Evolutionary conservation across 441 rosid genomes (phyloP).

Genomic region (Isatis lusitanica): DNA sequence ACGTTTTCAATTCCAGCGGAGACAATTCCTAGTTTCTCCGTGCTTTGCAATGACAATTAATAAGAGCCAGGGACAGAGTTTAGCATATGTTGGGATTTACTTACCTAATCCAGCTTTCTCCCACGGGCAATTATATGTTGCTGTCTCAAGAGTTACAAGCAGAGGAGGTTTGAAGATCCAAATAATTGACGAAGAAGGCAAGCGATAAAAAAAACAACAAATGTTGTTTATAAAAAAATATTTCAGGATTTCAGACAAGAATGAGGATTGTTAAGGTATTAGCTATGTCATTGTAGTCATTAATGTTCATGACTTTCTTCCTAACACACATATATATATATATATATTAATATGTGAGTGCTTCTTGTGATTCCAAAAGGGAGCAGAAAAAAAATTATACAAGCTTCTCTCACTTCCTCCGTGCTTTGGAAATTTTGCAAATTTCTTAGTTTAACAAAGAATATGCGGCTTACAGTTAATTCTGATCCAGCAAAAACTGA

Average conservation of each 20-base stretch:
- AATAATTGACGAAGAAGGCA: neutral
- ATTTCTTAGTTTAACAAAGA: neutral
- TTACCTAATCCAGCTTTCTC: neutral
- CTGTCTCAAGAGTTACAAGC: neutral
- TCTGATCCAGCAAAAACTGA: neutral
- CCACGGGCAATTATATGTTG: too few species aligned
- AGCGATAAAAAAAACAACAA: neutral
- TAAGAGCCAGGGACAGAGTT: neutral
- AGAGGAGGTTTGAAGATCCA: neutral
- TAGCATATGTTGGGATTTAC: neutral
- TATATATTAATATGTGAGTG: too few species aligned
- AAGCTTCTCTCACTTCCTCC: neutral
- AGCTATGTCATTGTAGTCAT: neutral
- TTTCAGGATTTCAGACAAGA: neutral
- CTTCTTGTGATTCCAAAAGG: too few species aligned
- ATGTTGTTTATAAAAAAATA: constrained; percentile 9
- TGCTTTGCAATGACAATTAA: constrained; percentile 14
- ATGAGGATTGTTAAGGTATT: neutral
- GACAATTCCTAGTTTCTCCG: neutral
- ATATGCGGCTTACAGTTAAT: neutral
- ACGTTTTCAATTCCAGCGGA: neutral
- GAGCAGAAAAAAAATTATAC: neutral
- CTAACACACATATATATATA: neutral
- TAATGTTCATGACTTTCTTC: neutral
- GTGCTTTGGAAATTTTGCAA: neutral